Percentiles rank a stretch among this genome's conserved stretches.
Evolutionary conservation across 2,329 filamentous ascomycete genomes (phyloP).

Genomic region (Arthrobotrys musiformis): DNA sequence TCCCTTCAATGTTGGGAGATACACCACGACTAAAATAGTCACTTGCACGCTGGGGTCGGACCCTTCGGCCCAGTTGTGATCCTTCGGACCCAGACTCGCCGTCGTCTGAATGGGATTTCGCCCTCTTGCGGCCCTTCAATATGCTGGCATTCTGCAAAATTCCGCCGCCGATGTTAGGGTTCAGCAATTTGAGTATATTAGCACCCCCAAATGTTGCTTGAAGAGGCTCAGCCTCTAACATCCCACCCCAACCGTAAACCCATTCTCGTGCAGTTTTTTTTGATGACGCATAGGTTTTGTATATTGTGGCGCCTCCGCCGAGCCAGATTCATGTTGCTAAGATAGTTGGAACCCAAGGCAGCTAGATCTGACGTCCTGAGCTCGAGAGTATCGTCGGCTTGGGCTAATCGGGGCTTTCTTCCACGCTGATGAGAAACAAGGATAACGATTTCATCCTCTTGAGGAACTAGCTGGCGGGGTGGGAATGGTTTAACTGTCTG

Average conservation of each 20-base stretch:
- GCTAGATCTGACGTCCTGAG: slow-evolving; percentile 29
- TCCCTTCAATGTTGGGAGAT: not conserved
- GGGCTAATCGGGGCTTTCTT: not conserved
- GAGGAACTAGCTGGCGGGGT: not conserved
- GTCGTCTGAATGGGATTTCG: not conserved
- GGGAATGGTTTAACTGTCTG: slow-evolving; percentile 21
- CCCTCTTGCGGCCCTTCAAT: not conserved
- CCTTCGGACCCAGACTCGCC: slow-evolving; percentile 15
- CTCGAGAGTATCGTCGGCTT: slow-evolving; percentile 16
- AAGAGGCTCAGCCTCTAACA: slow-evolving; percentile 11
- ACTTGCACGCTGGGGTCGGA: slow-evolving; percentile 11
- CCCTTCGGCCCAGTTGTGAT: slow-evolving; percentile 36
- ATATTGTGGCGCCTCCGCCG: slow-evolving; percentile 2
- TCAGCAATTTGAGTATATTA: slow-evolving; percentile 15
- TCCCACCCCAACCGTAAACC: slow-evolving; percentile 40
- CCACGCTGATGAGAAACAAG: not conserved
- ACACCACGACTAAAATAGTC: not conserved
- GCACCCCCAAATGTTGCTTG: slow-evolving; percentile 5
- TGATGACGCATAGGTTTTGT: slow-evolving; percentile 6
- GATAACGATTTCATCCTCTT: not conserved
- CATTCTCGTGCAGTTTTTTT: slow-evolving; percentile 19
- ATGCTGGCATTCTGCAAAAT: not conserved
- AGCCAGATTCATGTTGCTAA: slow-evolving; percentile 27
- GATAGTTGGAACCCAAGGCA: slow-evolving; percentile 23
- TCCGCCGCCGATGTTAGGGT: not conserved